Base-by-base conservation (phyloP, 768 basidiomycete species). In the Suillus tomentosus region DNA sequence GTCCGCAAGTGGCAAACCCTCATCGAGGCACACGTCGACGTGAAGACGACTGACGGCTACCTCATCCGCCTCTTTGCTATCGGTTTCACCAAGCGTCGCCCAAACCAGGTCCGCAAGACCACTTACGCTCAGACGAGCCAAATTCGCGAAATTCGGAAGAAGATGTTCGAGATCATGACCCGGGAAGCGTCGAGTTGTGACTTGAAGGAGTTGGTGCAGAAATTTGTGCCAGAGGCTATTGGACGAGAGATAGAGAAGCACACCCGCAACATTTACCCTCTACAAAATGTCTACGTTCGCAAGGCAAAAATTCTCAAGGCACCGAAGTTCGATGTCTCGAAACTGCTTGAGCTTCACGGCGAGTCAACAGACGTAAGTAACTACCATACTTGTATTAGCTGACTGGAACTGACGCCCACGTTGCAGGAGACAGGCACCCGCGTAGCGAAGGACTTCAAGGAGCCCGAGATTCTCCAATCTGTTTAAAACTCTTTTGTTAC, bases 1-100 rank as follows among this genome's bases (percentile, higher is more conserved):
- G 97, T 99, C 72, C 94, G 96, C 79, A 99, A 99, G 82, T 99
- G 97, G 97, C 97, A 99, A 82, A 89, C 96, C 22, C 91, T 99
- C 75, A 96, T 99, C 73, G 97, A 99, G 82, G 97, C 97, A 45
- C 93, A 95, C 78, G 92, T 98, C 77, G 97, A 99, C 76, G 95
- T 99, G 72, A 95, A 95, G 84, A 99, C 97, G 64, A 96, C 96
- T 69, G 97, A 99, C 78, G 97, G 97, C 57, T 99, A 99, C 87
- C 92, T 99, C 77, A 85, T 99, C 79, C 95, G 97, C 67, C 92
- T 99, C 69, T 99, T 99, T 81, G 90, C 95, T 68, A 99, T 99
- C 73, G 97, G 91, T 70, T 99, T 99, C 89, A 99, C 97, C 73
- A 97, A 96, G 84, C 92, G 95, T 69, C 90, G 96, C 69, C 94